Conservation (phyloP, 306 rosid genomes). For the Gynostemma pentaphyllum region DNA sequence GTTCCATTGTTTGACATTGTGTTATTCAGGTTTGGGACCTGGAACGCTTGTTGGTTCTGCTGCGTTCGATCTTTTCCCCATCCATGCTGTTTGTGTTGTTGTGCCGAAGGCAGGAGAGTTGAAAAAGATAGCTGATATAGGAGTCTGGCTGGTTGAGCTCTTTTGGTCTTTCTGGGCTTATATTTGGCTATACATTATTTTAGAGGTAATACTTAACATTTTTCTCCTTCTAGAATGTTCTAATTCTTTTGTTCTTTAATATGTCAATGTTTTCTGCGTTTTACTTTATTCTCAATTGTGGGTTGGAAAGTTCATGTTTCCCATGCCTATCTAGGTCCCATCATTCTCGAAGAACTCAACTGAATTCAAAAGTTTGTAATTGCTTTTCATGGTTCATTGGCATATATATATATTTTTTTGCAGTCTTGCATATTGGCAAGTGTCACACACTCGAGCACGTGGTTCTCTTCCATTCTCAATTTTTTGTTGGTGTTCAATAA, state of each 20-base stretch:
- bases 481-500: no score
- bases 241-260: slow-evolving; percentile 6
- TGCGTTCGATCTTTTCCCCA: slow-evolving; percentile 94
- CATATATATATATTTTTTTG: no score
- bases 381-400: not conserved
- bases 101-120: slow-evolving; percentile 81
- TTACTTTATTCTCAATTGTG: not conserved
- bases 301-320: no score
- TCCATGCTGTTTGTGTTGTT: slow-evolving; percentile 86
- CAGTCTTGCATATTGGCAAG: not conserved
- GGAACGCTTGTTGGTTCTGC: slow-evolving; percentile 98
- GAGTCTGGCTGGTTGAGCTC: slow-evolving; percentile 95
- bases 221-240: slow-evolving; percentile 10
- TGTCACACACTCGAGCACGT: not conserved
- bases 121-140: slow-evolving; percentile 83
- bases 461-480: not conserved
- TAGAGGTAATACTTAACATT: slow-evolving; percentile 48
- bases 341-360: not conserved
- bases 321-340: not conserved
- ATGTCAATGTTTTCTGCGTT: not conserved
- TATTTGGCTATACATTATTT: slow-evolving; percentile 83
- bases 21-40: slow-evolving; percentile 81
- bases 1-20: slow-evolving; percentile 7
- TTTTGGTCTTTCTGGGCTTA: slow-evolving; percentile 99
- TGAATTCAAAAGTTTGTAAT: not conserved